Base-by-base conservation (phyloP, 768 basidiomycete genomes). In the Pilatotrama ljubarskyi region DNA sequence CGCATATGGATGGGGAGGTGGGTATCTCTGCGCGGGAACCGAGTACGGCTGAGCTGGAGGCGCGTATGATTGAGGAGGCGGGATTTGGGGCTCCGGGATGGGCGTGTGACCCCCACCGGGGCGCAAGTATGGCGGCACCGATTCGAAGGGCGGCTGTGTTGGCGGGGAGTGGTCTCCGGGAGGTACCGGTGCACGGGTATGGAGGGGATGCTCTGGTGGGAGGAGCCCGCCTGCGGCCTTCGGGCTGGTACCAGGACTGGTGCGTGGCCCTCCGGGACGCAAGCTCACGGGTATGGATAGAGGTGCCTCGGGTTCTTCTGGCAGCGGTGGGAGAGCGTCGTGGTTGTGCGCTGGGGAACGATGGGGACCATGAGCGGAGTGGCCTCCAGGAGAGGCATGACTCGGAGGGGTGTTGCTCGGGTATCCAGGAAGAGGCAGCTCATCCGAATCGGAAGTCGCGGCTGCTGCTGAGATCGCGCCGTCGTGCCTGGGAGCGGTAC, bases 311-410 rank as follows among this genome's bases (percentile, higher is more conserved):
- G 55, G 25, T 15, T 72, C 66, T 13, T 72, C 73, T 0, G 78
- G 79, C 22, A 79, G 66, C 17, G 80, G 76, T 13, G 82, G 80
- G 11, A 82, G 70, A 7, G 74, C 63, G 37, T 75, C 71, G 20
- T 75, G 64, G 29, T 68, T 52, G 51, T 51, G 63, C 37, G 70
- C 51, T 13, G 68, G 41, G 37, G 58, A 32, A 14, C 51, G 48
- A 20, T 63, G 60, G 3, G 56, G 52, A 25, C 42, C 59, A 13
- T 55, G 22, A 14, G 46, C 13, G n/a, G 47, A 0, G 18, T 41
- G 44, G 8, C 13, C 1, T 2, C 8, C 36, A 13, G 15, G 22
- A 9, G 37, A 17, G 37, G n/a, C 3, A 18, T 26, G 47, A 9
- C 1, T 11, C 24, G 36, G 0, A 8, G 5, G 9, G 24, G 37